Evolutionary conservation across 495 filamentous ascomycete species (phyloP).

Genomic region (Darksidea phi): DNA sequence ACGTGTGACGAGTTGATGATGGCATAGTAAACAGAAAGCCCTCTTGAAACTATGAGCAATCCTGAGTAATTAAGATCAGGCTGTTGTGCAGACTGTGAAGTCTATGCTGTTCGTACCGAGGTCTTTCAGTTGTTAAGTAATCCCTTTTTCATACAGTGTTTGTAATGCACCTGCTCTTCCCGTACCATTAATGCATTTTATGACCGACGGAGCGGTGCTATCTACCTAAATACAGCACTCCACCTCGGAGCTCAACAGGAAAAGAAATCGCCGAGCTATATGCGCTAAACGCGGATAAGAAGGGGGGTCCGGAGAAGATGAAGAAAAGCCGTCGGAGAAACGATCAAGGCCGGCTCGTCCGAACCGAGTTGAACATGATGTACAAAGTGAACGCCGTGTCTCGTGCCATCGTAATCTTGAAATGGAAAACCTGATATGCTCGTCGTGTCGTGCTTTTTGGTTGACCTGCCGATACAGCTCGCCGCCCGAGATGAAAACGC

Average conservation of each 20-base stretch:
- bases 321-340: not conserved
- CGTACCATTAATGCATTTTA: not conserved
- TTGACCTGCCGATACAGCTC: slow-evolving; percentile 2
- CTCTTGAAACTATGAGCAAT: too few relatives aligned
- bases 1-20: too few relatives aligned
- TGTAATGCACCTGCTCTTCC: not conserved
- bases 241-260: not conserved
- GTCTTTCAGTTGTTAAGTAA: too few relatives aligned
- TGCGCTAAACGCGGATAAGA: not conserved
- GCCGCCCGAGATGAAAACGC: slow-evolving; percentile 7
- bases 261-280: not conserved
- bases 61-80: too few relatives aligned
- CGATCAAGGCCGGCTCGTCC: not conserved
- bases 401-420: slow-evolving; percentile 17
- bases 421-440: slow-evolving; percentile 14
- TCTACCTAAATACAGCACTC: not conserved
- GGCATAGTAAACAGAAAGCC: too few relatives aligned
- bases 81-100: too few relatives aligned
- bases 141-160: too few relatives aligned
- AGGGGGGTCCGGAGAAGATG: not conserved
- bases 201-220: not conserved
- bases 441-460: slow-evolving; percentile 23
- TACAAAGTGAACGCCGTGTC: slow-evolving; percentile 19
- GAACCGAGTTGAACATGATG: not conserved
- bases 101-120: too few relatives aligned